Percentiles rank a stretch among this genome's conserved stretches.
These are phyloP conservation scores for Cystobasidium ongulense DNA, from an alignment of 768 basidiomycete species.

Conservation along the genomic window DNA sequence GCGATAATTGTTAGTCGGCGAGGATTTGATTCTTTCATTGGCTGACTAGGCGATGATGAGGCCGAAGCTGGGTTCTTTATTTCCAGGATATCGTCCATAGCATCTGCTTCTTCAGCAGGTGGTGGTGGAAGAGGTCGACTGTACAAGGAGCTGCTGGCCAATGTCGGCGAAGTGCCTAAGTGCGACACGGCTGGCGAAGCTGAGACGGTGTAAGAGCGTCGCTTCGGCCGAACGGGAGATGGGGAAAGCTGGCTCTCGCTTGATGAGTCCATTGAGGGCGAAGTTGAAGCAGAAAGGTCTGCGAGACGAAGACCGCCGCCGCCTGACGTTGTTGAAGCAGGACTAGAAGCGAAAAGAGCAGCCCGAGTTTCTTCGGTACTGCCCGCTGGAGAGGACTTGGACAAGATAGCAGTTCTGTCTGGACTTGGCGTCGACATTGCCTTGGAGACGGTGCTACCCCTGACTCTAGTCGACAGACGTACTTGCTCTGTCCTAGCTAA, in stretches of 20 bases:
- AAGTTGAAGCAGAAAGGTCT: neutral
- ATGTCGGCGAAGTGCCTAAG: neutral
- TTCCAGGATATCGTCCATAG: neutral
- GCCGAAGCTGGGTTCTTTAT: neutral
- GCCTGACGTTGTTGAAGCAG: neutral
- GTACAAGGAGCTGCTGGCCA: neutral
- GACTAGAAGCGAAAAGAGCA: conserved; percentile 3
- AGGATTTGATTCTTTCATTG: neutral
- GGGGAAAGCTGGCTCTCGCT: neutral
- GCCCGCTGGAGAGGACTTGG: neutral
- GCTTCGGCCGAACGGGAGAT: neutral
- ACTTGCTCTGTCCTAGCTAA: neutral
- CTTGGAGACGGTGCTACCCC: neutral
- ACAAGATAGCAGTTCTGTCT: neutral
- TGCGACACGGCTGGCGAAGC: neutral
- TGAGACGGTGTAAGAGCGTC: conserved; percentile 23
- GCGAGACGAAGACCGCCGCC: neutral
- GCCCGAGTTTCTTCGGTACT: neutral
- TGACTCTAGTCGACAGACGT: neutral
- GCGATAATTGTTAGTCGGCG: neutral
- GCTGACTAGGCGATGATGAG: neutral
- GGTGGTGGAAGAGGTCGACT: neutral
- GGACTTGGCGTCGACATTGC: neutral
- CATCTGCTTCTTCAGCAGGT: neutral
- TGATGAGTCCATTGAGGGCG: neutral